Conservation (phyloP, 75 land plant genomes). For the Pinus taeda region DNA sequence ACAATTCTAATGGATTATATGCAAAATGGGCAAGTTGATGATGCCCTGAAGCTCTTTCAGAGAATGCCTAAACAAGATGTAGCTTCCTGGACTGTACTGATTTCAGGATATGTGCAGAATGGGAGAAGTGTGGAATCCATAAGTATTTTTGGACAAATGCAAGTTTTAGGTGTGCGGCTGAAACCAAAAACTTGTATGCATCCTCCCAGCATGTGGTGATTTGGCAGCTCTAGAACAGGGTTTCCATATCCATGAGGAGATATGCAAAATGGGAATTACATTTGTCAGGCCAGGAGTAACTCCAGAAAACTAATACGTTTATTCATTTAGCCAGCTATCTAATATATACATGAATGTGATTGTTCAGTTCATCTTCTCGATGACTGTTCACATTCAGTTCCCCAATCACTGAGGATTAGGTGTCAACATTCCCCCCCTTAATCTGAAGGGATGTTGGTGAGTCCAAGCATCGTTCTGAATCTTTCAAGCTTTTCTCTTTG, state of each 20-base stretch:
- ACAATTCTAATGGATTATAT: slow-evolving; percentile 8
- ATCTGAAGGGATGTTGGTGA: no score
- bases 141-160: slow-evolving; percentile 18
- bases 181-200: slow-evolving; percentile 9
- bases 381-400: no score
- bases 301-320: no score
- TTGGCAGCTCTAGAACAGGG: slow-evolving; percentile 27
- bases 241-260: slow-evolving; percentile 10
- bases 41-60: slow-evolving; percentile 2
- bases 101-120: slow-evolving; percentile 18
- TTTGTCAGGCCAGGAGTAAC: no score
- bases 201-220: slow-evolving; percentile 18
- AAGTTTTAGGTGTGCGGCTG: slow-evolving; percentile 6
- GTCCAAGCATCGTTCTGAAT: no score
- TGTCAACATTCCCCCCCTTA: no score
- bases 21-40: slow-evolving; percentile 8
- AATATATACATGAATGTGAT: no score
- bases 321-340: no score
- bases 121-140: slow-evolving; percentile 10
- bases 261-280: background rate
- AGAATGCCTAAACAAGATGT: background rate
- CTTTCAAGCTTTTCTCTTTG: no score
- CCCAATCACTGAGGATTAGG: no score
- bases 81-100: slow-evolving; percentile 16
- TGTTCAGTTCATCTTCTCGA: no score